These are phyloP conservation scores for Otatea glauca DNA, from an alignment of 176 grass and related monocot genomes.

Conservation along the genomic window DNA sequence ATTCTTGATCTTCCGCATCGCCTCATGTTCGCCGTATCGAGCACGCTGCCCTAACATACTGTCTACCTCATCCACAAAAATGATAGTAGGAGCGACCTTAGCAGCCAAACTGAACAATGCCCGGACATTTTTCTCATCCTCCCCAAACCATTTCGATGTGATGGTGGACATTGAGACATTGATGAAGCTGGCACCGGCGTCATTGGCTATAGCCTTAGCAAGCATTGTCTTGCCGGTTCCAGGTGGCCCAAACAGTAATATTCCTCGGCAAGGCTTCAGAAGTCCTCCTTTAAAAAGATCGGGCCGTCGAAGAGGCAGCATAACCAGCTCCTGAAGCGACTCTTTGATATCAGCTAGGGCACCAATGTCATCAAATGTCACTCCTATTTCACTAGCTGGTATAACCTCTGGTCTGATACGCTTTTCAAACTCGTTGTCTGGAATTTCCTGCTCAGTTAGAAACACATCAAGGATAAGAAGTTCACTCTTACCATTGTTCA, in stretches of 20 bases:
- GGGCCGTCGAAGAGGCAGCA: conserved; percentile 89
- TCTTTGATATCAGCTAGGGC: conserved; percentile 94
- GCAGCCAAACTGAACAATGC: conserved; percentile 92
- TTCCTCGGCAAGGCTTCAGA: conserved; percentile 89
- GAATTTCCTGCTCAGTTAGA: conserved; percentile 68
- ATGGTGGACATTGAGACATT: conserved; percentile 97
- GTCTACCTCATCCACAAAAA: conserved; percentile 97
- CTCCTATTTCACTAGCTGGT: conserved; percentile 84
- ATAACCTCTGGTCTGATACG: conserved; percentile 92
- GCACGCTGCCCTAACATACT: conserved; percentile 90
- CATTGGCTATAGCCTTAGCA: conserved; percentile 97
- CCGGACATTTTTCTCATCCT: conserved; percentile 95
- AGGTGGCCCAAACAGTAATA: conserved; percentile 90
- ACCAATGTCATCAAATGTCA: conserved; percentile 97
- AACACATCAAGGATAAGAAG: not conserved
- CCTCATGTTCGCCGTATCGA: conserved; percentile 88
- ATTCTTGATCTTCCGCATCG: conserved; percentile 98
- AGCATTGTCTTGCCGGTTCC: conserved; percentile 99
- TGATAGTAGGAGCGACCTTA: conserved; percentile 90
- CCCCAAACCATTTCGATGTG: conserved; percentile 98
- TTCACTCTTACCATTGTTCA: not conserved
- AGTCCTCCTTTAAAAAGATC: conserved; percentile 96
- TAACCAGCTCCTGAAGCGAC: conserved; percentile 94
- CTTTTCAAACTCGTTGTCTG: conserved; percentile 99
- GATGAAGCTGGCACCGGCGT: conserved; percentile 94